phyloP scores from a whole-genome alignment of 176 grass and related monocot species.

The Ensete ventricosum region DNA sequence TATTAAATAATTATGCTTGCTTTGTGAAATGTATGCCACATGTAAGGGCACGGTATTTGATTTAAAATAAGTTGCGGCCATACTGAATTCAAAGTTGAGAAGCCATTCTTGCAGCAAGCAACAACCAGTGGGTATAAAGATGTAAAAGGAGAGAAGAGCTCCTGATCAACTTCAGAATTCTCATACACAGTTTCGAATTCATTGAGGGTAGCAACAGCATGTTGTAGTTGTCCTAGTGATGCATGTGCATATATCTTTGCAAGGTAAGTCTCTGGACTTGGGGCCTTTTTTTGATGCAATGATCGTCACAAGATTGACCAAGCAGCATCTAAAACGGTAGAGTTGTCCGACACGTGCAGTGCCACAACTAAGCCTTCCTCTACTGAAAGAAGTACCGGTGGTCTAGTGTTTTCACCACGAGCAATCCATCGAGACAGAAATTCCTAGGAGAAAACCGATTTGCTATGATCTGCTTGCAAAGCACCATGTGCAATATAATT shows the following conservation, averaged over 20 bases:
- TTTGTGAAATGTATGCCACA: background rate
- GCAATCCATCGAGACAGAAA: slow-evolving; percentile 76
- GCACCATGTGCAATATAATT: slow-evolving; percentile 63
- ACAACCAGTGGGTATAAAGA: slow-evolving; percentile 77
- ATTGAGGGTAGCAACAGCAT: slow-evolving; percentile 64
- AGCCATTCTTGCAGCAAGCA: slow-evolving; percentile 82
- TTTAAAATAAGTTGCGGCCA: slow-evolving; percentile 2
- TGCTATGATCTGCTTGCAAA: slow-evolving; percentile 75
- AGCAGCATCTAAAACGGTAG: slow-evolving; percentile 60
- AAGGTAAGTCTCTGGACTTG: slow-evolving; percentile 70
- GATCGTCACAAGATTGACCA: slow-evolving; percentile 66
- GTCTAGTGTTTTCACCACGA: slow-evolving; percentile 46
- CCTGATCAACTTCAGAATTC: slow-evolving; percentile 51
- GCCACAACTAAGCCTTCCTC: slow-evolving; percentile 69
- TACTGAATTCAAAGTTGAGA: slow-evolving; percentile 78
- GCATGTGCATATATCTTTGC: slow-evolving; percentile 92
- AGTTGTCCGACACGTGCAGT: slow-evolving; percentile 53
- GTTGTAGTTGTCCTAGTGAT: slow-evolving; percentile 70
- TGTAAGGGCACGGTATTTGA: background rate
- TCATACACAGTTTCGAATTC: slow-evolving; percentile 88
- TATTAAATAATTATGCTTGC: background rate
- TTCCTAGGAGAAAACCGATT: slow-evolving; percentile 64
- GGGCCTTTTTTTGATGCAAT: slow-evolving; percentile 61
- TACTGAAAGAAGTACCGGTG: slow-evolving; percentile 52
- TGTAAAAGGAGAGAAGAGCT: slow-evolving; percentile 91